These are phyloP conservation scores for Brachypodium distachyon DNA, from an alignment of 202 grass and related monocot species.

Conservation along the genomic window DNA sequence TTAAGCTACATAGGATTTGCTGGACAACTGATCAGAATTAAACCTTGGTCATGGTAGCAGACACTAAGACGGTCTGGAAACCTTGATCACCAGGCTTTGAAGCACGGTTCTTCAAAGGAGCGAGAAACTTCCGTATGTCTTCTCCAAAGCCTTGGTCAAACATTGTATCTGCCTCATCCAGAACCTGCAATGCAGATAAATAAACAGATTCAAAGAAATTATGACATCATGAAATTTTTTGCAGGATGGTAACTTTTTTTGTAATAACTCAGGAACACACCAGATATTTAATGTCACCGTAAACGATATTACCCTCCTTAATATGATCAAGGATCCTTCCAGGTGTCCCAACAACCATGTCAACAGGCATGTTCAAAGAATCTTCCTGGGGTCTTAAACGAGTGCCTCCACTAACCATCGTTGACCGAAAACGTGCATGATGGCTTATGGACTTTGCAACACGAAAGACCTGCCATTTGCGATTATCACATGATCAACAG, in stretches of 20 bases:
- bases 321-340: conserved; percentile 94
- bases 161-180: conserved; percentile 99
- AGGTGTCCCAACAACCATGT: conserved; percentile 93
- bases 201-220: conserved; percentile 6
- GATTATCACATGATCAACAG: not conserved
- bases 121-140: conserved; percentile 85
- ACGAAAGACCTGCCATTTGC: conserved; percentile 64
- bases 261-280: conserved; percentile 32
- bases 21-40: not conserved
- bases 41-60: conserved; percentile 95
- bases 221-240: not conserved
- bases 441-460: conserved; percentile 93
- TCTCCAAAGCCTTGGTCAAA: conserved; percentile 98
- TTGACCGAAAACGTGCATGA: conserved; percentile 87
- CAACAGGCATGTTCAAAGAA: conserved; percentile 76
- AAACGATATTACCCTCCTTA: conserved; percentile 90
- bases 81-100: conserved; percentile 65
- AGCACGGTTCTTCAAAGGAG: conserved; percentile 75
- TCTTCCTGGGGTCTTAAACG: conserved; percentile 88
- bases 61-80: conserved; percentile 92
- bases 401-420: conserved; percentile 84
- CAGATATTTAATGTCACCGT: conserved; percentile 94
- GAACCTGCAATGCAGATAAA: conserved; percentile 44
- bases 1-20: not conserved
- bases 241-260: not conserved